Conservation (phyloP, 2,329 filamentous ascomycete species). For the Penicillium sp. region DNA sequence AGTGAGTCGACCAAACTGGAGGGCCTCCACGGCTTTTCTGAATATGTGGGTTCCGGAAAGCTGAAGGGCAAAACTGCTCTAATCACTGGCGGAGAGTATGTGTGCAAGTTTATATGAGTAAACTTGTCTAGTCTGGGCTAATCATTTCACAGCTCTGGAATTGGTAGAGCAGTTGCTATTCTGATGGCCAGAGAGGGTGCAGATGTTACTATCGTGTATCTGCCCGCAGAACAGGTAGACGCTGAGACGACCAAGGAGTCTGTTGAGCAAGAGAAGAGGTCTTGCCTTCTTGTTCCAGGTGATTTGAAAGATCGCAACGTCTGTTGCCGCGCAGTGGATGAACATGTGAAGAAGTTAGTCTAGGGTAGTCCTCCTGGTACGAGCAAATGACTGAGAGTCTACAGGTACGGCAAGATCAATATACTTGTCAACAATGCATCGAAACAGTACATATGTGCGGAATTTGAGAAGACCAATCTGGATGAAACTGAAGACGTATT, state of each 20-base stretch:
- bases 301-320: conserved; percentile 12
- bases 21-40: conserved; percentile 23
- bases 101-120: conserved; percentile 53
- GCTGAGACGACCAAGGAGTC: conserved; percentile 8
- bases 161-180: conserved; percentile 14
- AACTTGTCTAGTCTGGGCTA: conserved; percentile 54
- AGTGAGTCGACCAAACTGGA: conserved; percentile 39
- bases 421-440: conserved; percentile 60
- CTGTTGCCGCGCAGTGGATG: conserved; percentile 52
- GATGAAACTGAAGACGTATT: conserved; percentile 56
- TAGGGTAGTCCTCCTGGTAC: conserved; percentile 41
- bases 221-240: conserved; percentile 11
- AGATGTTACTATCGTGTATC: conserved; percentile 13
- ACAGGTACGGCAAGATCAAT: conserved; percentile 44
- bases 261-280: conserved; percentile 7
- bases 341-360: conserved; percentile 50
- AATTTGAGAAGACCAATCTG: conserved; percentile 49
- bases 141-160: conserved; percentile 27
- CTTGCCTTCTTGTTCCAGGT: conserved; percentile 8
- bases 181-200: conserved; percentile 17
- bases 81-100: conserved; percentile 58
- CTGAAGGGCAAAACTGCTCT: conserved; percentile 52
- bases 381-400: conserved; percentile 47
- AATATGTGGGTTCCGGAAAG: conserved; percentile 49
- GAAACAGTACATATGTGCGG: conserved; percentile 54